Evolutionary conservation across 495 filamentous ascomycete species (phyloP).

Genomic region (Aspergillus bridgeri): DNA sequence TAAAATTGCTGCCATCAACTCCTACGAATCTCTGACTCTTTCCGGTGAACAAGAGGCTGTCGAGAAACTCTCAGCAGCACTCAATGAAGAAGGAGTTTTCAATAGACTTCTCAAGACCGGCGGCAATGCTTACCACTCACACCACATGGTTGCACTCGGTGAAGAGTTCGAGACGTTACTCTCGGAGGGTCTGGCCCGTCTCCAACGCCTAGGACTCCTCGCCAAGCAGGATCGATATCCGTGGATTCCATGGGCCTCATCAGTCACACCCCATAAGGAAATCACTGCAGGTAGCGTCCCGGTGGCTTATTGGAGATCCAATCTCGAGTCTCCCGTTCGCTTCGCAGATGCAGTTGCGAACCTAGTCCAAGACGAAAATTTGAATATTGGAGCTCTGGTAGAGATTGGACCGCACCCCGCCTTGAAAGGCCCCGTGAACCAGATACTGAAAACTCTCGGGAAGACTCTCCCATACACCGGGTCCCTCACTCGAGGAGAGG

Average conservation of each 20-base stretch:
- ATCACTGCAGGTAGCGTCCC: background rate
- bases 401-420: constrained; percentile 10
- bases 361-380: background rate
- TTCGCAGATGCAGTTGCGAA: background rate
- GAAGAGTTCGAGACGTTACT: background rate
- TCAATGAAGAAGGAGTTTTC: background rate
- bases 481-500: background rate
- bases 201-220: background rate
- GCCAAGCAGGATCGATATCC: background rate
- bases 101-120: background rate
- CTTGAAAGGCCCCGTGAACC: constrained; percentile 2
- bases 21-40: constrained; percentile 24
- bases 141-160: background rate
- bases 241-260: background rate
- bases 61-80: background rate
- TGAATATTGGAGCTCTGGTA: background rate
- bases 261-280: background rate
- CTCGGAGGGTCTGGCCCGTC: background rate
- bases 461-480: background rate
- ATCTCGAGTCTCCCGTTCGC: constrained; percentile 9
- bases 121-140: background rate
- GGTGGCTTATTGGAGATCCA: constrained; percentile 4
- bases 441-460: background rate
- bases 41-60: constrained; percentile 14
- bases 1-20: constrained; percentile 25